Conservation (phyloP, 139 green algal species). For the Deuterostichococcus epilithicus region DNA sequence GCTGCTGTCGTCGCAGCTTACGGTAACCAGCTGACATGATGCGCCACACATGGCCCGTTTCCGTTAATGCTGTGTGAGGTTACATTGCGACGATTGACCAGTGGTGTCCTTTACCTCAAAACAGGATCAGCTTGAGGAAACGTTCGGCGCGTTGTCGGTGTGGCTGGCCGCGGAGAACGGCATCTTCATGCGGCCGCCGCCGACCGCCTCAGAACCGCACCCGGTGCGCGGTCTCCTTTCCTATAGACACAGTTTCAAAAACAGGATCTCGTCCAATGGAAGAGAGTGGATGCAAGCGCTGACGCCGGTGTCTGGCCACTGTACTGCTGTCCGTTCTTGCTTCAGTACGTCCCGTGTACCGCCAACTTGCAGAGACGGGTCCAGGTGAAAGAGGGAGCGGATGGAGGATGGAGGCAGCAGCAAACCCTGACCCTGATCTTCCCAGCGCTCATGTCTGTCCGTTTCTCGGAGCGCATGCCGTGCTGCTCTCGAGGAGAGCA, state of each 20-base stretch:
- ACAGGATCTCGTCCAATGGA: too few species aligned
- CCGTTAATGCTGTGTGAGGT: not conserved
- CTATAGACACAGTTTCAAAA: too few species aligned
- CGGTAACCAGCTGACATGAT: slow-evolving; percentile 33
- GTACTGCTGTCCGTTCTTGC: too few species aligned
- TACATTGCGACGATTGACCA: too few species aligned
- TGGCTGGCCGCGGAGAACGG: slow-evolving; percentile 98
- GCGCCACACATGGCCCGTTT: not conserved
- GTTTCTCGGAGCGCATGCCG: too few species aligned
- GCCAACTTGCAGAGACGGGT: too few species aligned
- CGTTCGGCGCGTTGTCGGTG: slow-evolving; percentile 69
- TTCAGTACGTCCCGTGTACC: too few species aligned
- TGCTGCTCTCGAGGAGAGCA: too few species aligned
- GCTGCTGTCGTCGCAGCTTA: slow-evolving; percentile 14
- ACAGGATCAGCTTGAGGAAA: slow-evolving; percentile 72
- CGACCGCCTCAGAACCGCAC: slow-evolving; percentile 1
- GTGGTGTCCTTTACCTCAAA: not conserved
- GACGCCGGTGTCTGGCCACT: not conserved
- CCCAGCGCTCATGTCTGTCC: too few species aligned
- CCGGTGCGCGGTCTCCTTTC: not conserved
- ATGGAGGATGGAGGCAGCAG: too few species aligned
- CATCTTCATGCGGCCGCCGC: slow-evolving; percentile 76
- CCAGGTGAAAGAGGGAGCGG: too few species aligned
- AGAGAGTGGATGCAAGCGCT: not conserved
- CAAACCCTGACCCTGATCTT: too few species aligned